Base-by-base conservation (phyloP, 768 basidiomycete genomes). In the Thelephora aurantiotincta region DNA sequence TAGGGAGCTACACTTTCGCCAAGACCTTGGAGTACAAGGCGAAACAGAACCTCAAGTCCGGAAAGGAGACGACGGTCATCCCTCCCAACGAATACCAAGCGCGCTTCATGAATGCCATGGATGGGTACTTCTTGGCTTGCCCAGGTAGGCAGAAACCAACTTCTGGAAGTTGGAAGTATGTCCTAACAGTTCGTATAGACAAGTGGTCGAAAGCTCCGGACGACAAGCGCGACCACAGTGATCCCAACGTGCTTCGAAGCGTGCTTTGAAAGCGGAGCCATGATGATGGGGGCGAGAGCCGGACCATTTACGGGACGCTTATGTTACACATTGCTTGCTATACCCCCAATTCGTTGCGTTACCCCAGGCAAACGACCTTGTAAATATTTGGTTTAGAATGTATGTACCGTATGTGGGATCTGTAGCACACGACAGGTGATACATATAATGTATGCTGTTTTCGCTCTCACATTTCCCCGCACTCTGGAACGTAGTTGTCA, bases 1-100 rank as follows among this genome's bases (percentile, higher is more conserved):
- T 52, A 78, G 79, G 85, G 23, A 85, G 82, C 55, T 91, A 82
- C 61, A 86, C 83, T 0, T 81, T 89, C 52, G 86, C 84, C 2
- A 91, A 89, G 61, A 88, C 84, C 0, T 65, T 91, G 6, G 87
- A 91, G 61, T 86, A 86, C 56, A 83, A 86, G 58, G 84, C 84
- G 7, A 91, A 91, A 60, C 79, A 84, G 38, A 78, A 76, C 4
- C 66, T 89, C 11, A 77, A 77, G 42, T 66, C 77, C 3, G 76
- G 74, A 2, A 80, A 85, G 52, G 80, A 87, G 33, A 77, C 85
- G 7, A 90, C 86, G 0, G 81, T 89, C 12, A 70, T 90, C 36
- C 86, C 86, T 1, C 86, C 86, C 2, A 67, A 73, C 3, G 84
- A 88, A 58, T 90, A 90, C 57, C 77, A 82, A 45, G 79, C 85